Percentiles rank a stretch among this genome's conserved stretches.
Conservation (phyloP, 345 rosid species). For the Lepidium didymum region DNA sequence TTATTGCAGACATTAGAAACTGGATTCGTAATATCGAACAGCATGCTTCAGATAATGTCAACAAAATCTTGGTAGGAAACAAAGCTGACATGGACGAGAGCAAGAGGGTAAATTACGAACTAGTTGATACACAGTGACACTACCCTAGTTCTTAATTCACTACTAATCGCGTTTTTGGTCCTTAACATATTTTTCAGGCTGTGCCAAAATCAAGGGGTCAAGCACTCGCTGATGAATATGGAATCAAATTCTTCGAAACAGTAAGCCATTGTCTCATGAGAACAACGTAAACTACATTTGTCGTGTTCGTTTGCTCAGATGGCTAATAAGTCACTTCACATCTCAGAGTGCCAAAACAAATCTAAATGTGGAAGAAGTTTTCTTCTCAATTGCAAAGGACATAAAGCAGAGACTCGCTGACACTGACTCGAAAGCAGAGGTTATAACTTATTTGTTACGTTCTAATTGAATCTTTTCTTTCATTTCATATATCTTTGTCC, state of each 20-base stretch:
- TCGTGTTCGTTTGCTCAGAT: constrained; percentile 5
- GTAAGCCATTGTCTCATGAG: constrained; percentile 35
- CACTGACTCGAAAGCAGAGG: constrained; percentile 73
- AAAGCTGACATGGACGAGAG: constrained; percentile 99
- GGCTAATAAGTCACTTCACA: constrained; percentile 12
- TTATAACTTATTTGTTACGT: constrained; percentile 20
- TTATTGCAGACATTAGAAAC: constrained; percentile 79
- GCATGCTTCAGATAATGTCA: constrained; percentile 97
- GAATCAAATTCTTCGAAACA: constrained; percentile 95
- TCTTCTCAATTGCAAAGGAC: constrained; percentile 90
- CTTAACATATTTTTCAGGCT: constrained; percentile 40
- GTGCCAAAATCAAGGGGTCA: constrained; percentile 96
- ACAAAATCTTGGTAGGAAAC: constrained; percentile 96
- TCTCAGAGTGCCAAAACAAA: constrained; percentile 95
- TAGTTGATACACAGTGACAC: background rate
- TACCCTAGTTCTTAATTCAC: background rate
- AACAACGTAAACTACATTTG: background rate
- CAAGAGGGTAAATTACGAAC: constrained; percentile 62
- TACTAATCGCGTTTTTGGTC: background rate
- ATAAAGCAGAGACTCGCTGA: constrained; percentile 91
- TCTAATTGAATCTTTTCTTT: background rate
- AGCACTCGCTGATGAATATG: constrained; percentile 98
- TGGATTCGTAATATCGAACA: constrained; percentile 99
- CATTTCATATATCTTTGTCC: background rate
- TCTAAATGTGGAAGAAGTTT: constrained; percentile 88